Conservation (phyloP, 208 protist species). For the Acanthamoeba polyphaga region DNA sequence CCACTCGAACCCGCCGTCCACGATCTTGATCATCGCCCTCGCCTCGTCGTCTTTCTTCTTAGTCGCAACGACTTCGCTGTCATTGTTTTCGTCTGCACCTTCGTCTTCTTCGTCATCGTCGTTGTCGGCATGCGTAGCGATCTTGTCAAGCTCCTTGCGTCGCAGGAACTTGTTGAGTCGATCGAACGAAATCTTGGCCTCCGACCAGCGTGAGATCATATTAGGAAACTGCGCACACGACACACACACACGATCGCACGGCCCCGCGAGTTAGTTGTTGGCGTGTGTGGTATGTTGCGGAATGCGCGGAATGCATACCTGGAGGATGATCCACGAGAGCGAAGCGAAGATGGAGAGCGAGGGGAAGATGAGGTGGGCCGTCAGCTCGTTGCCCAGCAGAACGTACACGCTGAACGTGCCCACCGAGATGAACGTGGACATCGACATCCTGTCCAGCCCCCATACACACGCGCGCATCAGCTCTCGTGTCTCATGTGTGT, state of each 20-base stretch:
- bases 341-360: constrained; percentile 3
- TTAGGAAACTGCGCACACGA: constrained; percentile 50
- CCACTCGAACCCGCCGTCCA: background rate
- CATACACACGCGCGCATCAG: too few species aligned
- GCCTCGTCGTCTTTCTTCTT: background rate
- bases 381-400: constrained; percentile 12
- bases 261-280: too few species aligned
- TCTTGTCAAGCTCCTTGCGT: background rate
- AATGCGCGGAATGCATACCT: background rate
- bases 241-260: too few species aligned
- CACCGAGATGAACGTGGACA: constrained; percentile 10
- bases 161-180: constrained; percentile 80
- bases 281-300: background rate
- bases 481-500: too few species aligned
- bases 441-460: background rate
- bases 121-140: background rate
- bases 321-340: background rate
- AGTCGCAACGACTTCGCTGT: background rate
- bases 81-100: background rate
- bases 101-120: background rate
- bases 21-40: background rate
- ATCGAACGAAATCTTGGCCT: constrained; percentile 76
- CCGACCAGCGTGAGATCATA: constrained; percentile 75
- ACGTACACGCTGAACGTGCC: constrained; percentile 20
- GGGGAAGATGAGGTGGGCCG: constrained; percentile 5